phyloP scores from a whole-genome alignment of 2,329 filamentous ascomycete genomes.

The Phaeosphaeriaceae sp. region DNA sequence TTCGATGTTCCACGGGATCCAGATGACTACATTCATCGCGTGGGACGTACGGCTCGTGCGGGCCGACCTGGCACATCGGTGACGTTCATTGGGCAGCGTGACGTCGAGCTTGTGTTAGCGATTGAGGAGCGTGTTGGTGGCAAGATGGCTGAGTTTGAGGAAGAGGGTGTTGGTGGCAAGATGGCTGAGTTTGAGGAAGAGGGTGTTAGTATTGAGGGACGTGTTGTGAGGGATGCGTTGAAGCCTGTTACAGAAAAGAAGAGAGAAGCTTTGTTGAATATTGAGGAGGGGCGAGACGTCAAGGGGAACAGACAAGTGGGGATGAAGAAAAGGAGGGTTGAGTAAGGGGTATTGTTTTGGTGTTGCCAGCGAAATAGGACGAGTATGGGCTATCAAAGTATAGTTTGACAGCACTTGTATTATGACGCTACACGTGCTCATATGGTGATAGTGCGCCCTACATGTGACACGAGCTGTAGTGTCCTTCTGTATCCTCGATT shows the following conservation, averaged over 20 bases:
- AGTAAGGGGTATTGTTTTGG: slow-evolving; percentile 2
- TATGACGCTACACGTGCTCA: no score
- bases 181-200: slow-evolving; percentile 89
- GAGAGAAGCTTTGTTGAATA: slow-evolving; percentile 85
- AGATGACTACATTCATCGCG: slow-evolving; percentile 96
- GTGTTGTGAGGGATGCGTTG: slow-evolving; percentile 82
- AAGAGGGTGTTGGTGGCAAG: slow-evolving; percentile 76
- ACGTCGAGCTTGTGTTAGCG: no score
- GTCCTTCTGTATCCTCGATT: no score
- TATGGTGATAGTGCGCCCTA: no score
- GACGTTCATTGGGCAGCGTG: slow-evolving; percentile 89
- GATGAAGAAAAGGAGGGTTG: slow-evolving; percentile 38
- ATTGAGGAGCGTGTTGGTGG: slow-evolving; percentile 81
- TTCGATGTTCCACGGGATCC: slow-evolving; percentile 96
- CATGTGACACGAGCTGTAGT: no score
- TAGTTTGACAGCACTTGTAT: no score
- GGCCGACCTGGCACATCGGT: slow-evolving; percentile 82
- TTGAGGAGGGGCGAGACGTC: slow-evolving; percentile 91
- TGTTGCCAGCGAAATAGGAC: no score
- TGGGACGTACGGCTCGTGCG: slow-evolving; percentile 92
- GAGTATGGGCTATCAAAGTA: no score
- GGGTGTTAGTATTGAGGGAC: slow-evolving; percentile 89
- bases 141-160: slow-evolving; percentile 81
- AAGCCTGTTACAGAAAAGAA: slow-evolving; percentile 96
- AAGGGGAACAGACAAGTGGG: slow-evolving; percentile 73